Evolutionary conservation across 2,329 filamentous ascomycete species (phyloP), one percentile per base, ranked within the genome.

Genomic region (Hyphodiscus sp.): DNA sequence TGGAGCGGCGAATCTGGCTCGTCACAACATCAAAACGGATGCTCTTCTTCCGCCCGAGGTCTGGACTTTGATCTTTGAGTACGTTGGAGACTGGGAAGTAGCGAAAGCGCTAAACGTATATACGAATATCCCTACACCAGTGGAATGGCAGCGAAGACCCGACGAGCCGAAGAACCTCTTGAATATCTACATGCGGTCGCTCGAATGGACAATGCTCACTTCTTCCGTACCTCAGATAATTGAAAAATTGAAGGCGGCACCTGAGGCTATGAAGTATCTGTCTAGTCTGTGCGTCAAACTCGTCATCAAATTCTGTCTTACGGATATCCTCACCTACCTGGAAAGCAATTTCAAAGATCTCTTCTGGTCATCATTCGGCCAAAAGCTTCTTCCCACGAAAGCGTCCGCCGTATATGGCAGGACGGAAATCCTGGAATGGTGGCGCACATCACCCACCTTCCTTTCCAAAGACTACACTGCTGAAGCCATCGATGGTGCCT

Each of bases 241-340:
- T 67, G 80, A 82, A 50, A 85, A 89, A 63, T 79, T 96, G 42
- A 81, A 86, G 7, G 71, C 81, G 41, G 86, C 88, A 18, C 85
- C 87, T 0, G 82, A 86, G 33, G 82, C 82, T 23, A 86, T 89
- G 60, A 74, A 75, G 59, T 77, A 86, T 59, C 77, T 96, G 13
- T 94, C 91, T 0, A 86, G 86, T 2, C 76, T 95, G 1, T 88
- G 89, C 41, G 87, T 94, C 57, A 91, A 91, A 65, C 80, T 96
- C 42, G 91, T 96, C 62, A 90, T 96, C 74, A 91, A 94, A 60
- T 96, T 96, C 68, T 88, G 86, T 43, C 85, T 92, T 61, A 87
- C 86, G 16, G 82, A 87, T 13, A 82, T 96, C 2, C 80, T 97
- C 33, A 80, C 81, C 1, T 91, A 87, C 64, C 74, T 90, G 0